Percentiles rank a stretch among this genome's conserved stretches.
phyloP scores from a whole-genome alignment of 495 filamentous ascomycete genomes.

The Aspergillus diversus region DNA sequence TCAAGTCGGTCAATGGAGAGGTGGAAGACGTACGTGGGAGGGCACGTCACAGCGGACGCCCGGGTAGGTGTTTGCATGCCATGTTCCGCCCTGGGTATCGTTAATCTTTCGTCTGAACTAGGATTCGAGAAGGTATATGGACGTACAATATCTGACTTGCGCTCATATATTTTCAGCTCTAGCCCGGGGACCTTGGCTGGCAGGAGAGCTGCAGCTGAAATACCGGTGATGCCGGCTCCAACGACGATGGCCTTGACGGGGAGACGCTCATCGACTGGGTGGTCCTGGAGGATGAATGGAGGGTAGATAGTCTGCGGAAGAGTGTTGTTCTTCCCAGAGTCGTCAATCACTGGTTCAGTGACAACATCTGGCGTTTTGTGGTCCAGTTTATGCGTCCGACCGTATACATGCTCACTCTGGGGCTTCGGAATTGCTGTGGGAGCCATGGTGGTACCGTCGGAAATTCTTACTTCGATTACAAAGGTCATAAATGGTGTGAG shows the following conservation, averaged over 20 bases:
- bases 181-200: background rate
- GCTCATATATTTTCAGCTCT: background rate
- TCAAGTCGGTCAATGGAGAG: background rate
- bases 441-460: background rate
- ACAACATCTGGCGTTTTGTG: background rate
- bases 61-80: conserved; percentile 60
- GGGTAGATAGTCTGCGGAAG: background rate
- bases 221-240: background rate
- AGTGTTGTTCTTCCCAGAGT: background rate
- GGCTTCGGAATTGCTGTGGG: background rate
- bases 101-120: background rate
- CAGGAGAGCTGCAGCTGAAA: background rate
- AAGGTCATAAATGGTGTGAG: background rate
- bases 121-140: background rate
- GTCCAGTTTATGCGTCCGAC: background rate
- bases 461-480: background rate
- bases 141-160: background rate
- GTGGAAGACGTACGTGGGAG: conserved; percentile 45
- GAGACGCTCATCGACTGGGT: conserved; percentile 1
- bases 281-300: background rate
- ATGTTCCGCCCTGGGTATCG: background rate
- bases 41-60: conserved; percentile 67
- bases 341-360: background rate
- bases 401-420: background rate
- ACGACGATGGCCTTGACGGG: background rate